Evolutionary conservation across 108 stramenopile species (phyloP).

Genomic region (Seminavis robusta): DNA sequence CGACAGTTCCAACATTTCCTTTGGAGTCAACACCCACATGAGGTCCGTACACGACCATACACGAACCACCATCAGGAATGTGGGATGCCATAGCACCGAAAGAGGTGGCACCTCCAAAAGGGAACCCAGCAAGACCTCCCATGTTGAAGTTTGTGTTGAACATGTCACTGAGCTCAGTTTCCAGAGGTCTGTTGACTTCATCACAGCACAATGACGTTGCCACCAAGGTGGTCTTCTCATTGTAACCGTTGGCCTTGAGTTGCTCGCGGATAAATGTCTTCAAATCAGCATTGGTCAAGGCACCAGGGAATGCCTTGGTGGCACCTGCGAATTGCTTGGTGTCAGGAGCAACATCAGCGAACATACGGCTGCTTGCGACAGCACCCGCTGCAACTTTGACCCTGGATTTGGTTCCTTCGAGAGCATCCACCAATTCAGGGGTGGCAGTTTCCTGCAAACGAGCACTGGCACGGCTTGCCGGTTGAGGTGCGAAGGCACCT

Average conservation of each 20-base stretch:
- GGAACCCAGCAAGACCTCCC: slow-evolving; percentile 59
- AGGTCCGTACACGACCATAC: slow-evolving; percentile 61
- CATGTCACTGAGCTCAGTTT: slow-evolving; percentile 32
- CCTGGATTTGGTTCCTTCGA: too few species aligned
- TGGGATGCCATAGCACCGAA: slow-evolving; percentile 72
- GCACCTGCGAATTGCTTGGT: too few species aligned
- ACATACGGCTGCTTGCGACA: too few species aligned
- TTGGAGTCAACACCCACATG: slow-evolving; percentile 59
- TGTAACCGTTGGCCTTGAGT: slow-evolving; percentile 28
- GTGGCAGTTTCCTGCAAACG: too few species aligned
- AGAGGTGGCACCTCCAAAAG: slow-evolving; percentile 45
- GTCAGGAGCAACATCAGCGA: too few species aligned
- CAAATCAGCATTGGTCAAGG: slow-evolving; percentile 38
- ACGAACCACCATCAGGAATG: slow-evolving; percentile 59
- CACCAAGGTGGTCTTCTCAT: slow-evolving; percentile 18
- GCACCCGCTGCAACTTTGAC: too few species aligned
- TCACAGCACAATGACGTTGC: slow-evolving; percentile 62
- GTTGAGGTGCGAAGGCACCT: too few species aligned
- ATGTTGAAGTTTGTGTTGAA: slow-evolving; percentile 30
- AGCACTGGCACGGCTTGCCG: too few species aligned
- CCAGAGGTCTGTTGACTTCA: slow-evolving; percentile 56
- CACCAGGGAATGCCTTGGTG: slow-evolving; percentile 25
- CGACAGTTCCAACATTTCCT: slow-evolving; percentile 61
- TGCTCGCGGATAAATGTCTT: slow-evolving; percentile 8
- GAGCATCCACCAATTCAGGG: too few species aligned